Conservation (phyloP, 768 basidiomycete species). For the Phallus indusiatus region DNA sequence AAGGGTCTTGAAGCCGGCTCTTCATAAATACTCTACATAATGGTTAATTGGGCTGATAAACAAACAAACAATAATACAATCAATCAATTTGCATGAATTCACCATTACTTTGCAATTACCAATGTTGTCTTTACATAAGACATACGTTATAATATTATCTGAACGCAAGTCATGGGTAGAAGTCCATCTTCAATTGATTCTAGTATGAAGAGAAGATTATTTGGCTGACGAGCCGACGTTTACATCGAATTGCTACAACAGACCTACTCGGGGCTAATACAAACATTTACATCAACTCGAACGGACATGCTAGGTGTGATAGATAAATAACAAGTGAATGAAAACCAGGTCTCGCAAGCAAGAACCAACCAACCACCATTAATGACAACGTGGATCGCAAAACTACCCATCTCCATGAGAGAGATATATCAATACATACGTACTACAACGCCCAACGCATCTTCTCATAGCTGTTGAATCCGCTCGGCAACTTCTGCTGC, state of each 20-base stretch:
- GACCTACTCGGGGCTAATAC: background rate
- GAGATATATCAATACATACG: background rate
- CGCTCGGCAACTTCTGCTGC: conserved; percentile 27
- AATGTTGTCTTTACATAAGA: too few species aligned
- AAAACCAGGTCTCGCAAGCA: background rate
- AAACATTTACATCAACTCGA: background rate
- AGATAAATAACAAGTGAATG: background rate
- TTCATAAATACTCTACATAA: background rate
- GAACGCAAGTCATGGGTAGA: too few species aligned
- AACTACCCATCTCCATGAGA: too few species aligned
- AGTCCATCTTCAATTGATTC: too few species aligned
- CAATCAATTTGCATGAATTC: too few species aligned
- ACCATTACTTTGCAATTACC: too few species aligned
- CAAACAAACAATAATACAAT: too few species aligned
- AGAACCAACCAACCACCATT: background rate
- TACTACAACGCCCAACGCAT: background rate
- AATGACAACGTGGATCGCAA: too few species aligned
- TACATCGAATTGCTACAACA: background rate
- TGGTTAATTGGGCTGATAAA: background rate
- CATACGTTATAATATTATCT: too few species aligned
- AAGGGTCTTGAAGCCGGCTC: background rate
- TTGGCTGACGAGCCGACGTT: background rate
- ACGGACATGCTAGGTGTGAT: background rate
- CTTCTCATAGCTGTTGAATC: conserved; percentile 24
- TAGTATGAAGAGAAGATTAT: too few species aligned